Evolutionary conservation across 352 stramenopile genomes (phyloP), one percentile per base, ranked within the genome.

Genomic region (Albugo laibachii): DNA sequence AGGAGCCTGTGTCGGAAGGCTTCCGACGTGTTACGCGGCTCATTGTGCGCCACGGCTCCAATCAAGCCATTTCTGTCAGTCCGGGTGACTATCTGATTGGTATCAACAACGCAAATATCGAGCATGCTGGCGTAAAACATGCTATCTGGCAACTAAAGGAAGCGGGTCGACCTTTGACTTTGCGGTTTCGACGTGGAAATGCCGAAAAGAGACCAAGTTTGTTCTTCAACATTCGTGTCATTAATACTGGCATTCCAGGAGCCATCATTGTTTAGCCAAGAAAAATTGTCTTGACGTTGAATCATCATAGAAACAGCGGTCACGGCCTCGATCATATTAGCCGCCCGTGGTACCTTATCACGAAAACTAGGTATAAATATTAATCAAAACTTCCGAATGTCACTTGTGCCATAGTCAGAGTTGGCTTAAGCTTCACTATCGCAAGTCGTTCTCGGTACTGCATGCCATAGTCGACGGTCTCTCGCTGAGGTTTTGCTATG

Each of bases 141-240:
- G 87, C 78, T 24, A 41, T 92, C 16, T 92, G 78, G 78, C 74
- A 75, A 42, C 52, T 92, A 35, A 86, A 85, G 38, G 78, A 84
- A 41, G 65, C 73, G 11, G 62, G 69, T 18, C 67, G 75, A 0
- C 78, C 78, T 13, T 66, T 88, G 40, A 66, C 81, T 36, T 57
- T 92, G 19, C 75, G 75, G 4, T 92, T 92, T 53, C 75, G 78
- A 47, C 72, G 72, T 50, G 72, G 76, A 14, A 84, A 82, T 39
- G 66, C 63, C 36, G 84, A 66, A 24, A 67, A 79, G 52, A 85
- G 81, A 52, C 76, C 59, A 50, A 88, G 72, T 63, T 50, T 88
- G 24, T 88, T 88, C 40, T 64, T 66, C 14, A n/a, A n/a, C n/a
- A 62, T 43, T 43, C 24, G 24, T 31, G 8, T 8, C 24, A 31